Evolutionary conservation across 2,329 filamentous ascomycete species (phyloP).

Genomic region (Xylariaceae sp.): DNA sequence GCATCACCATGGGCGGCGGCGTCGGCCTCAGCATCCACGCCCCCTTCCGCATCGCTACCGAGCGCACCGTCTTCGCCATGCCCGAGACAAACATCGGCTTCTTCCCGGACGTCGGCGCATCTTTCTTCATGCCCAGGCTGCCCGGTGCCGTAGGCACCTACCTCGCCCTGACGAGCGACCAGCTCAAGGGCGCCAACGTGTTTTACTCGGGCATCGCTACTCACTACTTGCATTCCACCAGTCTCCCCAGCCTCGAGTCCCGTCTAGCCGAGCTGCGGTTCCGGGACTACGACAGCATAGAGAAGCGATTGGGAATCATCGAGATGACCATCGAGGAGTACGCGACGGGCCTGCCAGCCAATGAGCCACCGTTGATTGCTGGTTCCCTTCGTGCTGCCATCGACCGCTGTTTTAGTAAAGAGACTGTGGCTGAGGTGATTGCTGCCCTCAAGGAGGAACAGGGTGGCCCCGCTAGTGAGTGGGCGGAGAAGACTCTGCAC

Average conservation of each 20-base stretch:
- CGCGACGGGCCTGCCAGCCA: conserved; percentile 75
- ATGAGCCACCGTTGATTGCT: conserved; percentile 62
- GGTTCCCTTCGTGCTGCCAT: conserved; percentile 75
- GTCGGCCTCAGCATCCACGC: conserved; percentile 93
- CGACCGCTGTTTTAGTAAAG: conserved; percentile 73
- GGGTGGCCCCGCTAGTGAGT: conserved; percentile 53
- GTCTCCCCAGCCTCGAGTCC: conserved; percentile 73
- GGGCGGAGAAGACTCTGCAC: conserved; percentile 73
- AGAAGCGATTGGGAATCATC: conserved; percentile 66
- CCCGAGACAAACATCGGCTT: conserved; percentile 97
- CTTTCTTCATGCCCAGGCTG: conserved; percentile 91
- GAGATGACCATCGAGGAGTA: conserved; percentile 91
- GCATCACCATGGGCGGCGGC: conserved; percentile 96
- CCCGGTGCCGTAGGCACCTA: conserved; percentile 86
- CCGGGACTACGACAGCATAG: conserved; percentile 65
- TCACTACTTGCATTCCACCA: conserved; percentile 91
- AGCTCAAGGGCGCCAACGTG: conserved; percentile 75
- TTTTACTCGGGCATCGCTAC: conserved; percentile 92
- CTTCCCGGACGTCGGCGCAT: conserved; percentile 96
- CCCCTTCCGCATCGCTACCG: conserved; percentile 93
- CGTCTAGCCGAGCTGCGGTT: conserved; percentile 88
- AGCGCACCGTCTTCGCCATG: conserved; percentile 95
- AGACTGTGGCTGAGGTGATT: conserved; percentile 67
- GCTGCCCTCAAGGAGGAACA: conserved; percentile 57
- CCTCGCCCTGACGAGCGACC: conserved; percentile 84